Percentiles rank a stretch among this genome's conserved stretches.
These are phyloP conservation scores for Fusarium beomiforme DNA, from an alignment of 2,329 filamentous ascomycete genomes.

Conservation along the genomic window DNA sequence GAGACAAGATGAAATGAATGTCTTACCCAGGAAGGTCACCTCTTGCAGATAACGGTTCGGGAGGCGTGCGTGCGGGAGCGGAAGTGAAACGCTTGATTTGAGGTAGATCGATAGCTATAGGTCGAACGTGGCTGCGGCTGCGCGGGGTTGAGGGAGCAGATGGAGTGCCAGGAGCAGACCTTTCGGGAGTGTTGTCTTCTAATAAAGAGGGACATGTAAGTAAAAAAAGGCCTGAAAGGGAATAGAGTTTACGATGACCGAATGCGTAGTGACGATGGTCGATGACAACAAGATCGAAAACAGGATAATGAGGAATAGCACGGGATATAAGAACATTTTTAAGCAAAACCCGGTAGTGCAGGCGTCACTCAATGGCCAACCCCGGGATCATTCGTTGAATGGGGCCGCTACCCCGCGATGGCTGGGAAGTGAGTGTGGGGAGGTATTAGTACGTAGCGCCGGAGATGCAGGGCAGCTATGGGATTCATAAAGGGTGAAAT, in stretches of 20 bases:
- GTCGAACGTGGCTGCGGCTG: constrained; percentile 50
- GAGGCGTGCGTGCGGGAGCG: constrained; percentile 55
- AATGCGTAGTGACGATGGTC: constrained; percentile 3
- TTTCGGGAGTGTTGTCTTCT: constrained; percentile 38
- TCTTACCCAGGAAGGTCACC: constrained; percentile 68
- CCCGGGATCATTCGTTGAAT: constrained; percentile 34
- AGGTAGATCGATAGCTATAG: constrained; percentile 65
- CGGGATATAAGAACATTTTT: constrained; percentile 24
- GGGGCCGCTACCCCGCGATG: constrained; percentile 41
- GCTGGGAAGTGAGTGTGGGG: constrained; percentile 37
- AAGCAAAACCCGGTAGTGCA: constrained; percentile 20
- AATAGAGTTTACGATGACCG: neutral
- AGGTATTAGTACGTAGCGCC: constrained; percentile 21
- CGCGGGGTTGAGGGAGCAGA: constrained; percentile 36
- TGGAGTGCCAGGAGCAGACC: constrained; percentile 22
- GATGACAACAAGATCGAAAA: constrained; percentile 29
- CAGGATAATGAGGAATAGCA: constrained; percentile 30
- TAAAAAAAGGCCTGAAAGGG: neutral
- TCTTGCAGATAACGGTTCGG: constrained; percentile 64
- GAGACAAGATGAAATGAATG: neutral
- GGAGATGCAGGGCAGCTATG: neutral
- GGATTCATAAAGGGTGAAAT: neutral
- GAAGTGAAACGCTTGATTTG: constrained; percentile 52
- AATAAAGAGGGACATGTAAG: constrained; percentile 14
- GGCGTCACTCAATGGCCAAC: constrained; percentile 37